Evolutionary conservation across 2,329 filamentous ascomycete genomes (phyloP), one percentile per base, ranked within the genome.

Genomic region (Clarireedia monteithiana): DNA sequence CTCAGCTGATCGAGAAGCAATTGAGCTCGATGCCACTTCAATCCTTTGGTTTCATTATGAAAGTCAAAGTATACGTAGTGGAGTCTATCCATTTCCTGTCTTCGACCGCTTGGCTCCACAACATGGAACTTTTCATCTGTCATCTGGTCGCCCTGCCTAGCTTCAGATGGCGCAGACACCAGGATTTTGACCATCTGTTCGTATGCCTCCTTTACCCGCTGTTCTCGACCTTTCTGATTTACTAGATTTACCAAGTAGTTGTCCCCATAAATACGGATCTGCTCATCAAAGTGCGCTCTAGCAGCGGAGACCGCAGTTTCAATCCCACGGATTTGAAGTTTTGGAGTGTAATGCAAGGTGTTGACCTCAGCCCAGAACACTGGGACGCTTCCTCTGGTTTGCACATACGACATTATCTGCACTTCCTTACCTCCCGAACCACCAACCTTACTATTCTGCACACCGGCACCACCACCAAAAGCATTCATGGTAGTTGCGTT

Each of bases 11-110:
- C 88, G 58, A 99, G 78, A 23, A 99, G 80, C 44, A 95, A 78
- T 71, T 92, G 85, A 0, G 92, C 91, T 49, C 91, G 89, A 70
- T 99, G 86, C 88, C 94, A 96, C 67, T 88, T 85, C 66, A 96
- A 79, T 39, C 92, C 92, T 73, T 96, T 96, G 50, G 95, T 99
- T 74, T 99, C 94, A 68, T 86, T 91, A 75, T 99, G 95, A 71
- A 95, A 99, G 74, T 99, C 94, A 69, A 99, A 99, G 75, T 97
- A 99, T 65, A 97, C 75, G 71, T 99, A 99, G 74, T 99, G 92
- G 46, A 99, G 75, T 46, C 85, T 85, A 70, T 96, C 91, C 70
- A 88, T 88, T 60, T 84, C 77, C 60, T 87, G 72, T 54, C 39
- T 71, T 49, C 61, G 81, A 57, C 76, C 75, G 47, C 81, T 70